A percentile compares a stretch with the other conserved stretches of the same genome.
These are phyloP conservation scores for Pleurotus sapidus DNA, from an alignment of 768 basidiomycete genomes.

Conservation along the genomic window DNA sequence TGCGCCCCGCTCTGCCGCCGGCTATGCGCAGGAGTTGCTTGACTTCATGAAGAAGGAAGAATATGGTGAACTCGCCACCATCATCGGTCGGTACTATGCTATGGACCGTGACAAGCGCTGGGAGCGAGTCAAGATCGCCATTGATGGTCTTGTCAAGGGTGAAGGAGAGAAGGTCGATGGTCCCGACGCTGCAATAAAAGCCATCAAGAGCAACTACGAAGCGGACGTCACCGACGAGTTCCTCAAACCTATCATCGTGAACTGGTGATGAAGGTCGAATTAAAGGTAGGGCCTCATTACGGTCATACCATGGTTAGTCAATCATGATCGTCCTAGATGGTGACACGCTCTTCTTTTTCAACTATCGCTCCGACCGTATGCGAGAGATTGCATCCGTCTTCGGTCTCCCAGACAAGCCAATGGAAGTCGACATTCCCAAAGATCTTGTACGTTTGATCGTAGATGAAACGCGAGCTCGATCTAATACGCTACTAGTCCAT, in stretches of 20 bases:
- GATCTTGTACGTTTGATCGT: conserved; percentile 55
- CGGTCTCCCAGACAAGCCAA: conserved; percentile 78
- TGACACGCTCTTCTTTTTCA: conserved; percentile 95
- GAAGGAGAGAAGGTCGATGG: conserved; percentile 52
- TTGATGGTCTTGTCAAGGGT: conserved; percentile 81
- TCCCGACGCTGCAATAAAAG: conserved; percentile 56
- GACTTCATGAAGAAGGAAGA: conserved; percentile 77
- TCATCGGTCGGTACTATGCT: conserved; percentile 91
- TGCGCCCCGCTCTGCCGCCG: conserved; percentile 78
- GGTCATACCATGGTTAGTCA: not conserved
- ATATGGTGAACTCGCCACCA: conserved; percentile 79
- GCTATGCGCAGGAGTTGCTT: conserved; percentile 73
- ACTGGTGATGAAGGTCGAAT: conserved; percentile 76
- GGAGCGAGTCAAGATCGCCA: conserved; percentile 89
- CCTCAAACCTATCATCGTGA: conserved; percentile 89
- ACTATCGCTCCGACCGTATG: conserved; percentile 97
- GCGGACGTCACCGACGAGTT: conserved; percentile 94
- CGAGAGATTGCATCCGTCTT: conserved; percentile 84
- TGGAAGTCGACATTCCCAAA: conserved; percentile 79
- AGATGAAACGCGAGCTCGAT: not conserved
- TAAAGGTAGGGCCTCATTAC: conserved; percentile 53
- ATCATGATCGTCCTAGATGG: conserved; percentile 43
- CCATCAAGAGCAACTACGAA: conserved; percentile 73
- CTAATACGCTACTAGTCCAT: conserved; percentile 51
- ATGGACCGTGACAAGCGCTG: conserved; percentile 98